A percentile compares a stretch with the other conserved stretches of the same genome.
Evolutionary conservation across 192 early-diverging fungal genomes (phyloP).

Genomic region (Linderina pennispora): DNA sequence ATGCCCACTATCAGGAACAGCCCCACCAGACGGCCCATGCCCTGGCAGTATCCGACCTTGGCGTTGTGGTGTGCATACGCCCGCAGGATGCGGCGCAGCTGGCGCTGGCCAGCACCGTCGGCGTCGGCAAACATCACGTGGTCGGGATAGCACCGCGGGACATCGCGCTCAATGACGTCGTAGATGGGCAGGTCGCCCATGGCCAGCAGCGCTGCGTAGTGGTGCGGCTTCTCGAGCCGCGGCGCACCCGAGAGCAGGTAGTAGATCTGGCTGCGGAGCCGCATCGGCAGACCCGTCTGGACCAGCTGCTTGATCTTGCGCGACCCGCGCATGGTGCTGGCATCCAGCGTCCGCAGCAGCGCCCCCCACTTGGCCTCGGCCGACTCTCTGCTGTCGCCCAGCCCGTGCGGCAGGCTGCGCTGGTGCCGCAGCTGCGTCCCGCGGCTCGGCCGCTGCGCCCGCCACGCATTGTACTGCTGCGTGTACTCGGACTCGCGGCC

Average conservation of each 20-base stretch:
- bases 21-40: conserved; percentile 90
- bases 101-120: conserved; percentile 65
- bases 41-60: conserved; percentile 89
- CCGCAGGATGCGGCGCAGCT: conserved; percentile 68
- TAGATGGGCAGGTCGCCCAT: conserved; percentile 53
- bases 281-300: conserved; percentile 29
- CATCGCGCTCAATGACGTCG: conserved; percentile 88
- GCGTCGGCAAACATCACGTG: conserved; percentile 71
- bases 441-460: conserved; percentile 1
- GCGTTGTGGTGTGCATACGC: conserved; percentile 87
- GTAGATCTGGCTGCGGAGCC: conserved; percentile 31
- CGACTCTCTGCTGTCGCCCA: conserved; percentile 30
- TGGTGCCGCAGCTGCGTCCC: conserved; percentile 6
- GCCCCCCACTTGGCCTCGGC: conserved; percentile 29
- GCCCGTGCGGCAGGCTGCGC: conserved; percentile 1
- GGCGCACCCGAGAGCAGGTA: conserved; percentile 29
- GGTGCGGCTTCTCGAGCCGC: conserved; percentile 6
- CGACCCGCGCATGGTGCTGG: conserved; percentile 27
- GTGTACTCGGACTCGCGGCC: conserved; percentile 16
- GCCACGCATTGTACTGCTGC: conserved; percentile 29
- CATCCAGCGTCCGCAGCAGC: conserved; percentile 32
- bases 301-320: conserved; percentile 45
- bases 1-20: conserved; percentile 83
- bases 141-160: conserved; percentile 84
- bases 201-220: conserved; percentile 25